Percentiles rank a stretch among this genome's conserved stretches.
phyloP scores from a whole-genome alignment of 208 protist species.

The Crithidia thermophila region DNA sequence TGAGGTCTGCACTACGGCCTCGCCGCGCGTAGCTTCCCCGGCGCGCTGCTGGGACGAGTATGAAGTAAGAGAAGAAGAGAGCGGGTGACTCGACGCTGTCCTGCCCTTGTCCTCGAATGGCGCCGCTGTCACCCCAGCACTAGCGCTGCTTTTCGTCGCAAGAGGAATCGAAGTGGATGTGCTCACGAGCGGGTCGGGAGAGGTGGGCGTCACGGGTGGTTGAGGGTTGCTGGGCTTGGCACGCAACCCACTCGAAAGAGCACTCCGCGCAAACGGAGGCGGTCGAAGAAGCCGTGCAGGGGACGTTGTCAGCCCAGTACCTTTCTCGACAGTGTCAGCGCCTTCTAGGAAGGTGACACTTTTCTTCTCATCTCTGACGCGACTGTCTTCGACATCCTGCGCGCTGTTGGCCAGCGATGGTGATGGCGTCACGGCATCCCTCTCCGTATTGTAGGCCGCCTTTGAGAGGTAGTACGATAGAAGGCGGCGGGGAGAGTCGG shows the following conservation, averaged over 20 bases:
- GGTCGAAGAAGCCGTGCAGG: slow-evolving; percentile 1
- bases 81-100: too few relatives aligned
- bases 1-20: too few relatives aligned
- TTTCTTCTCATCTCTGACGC: not conserved
- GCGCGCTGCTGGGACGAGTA: too few relatives aligned
- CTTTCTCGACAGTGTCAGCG: not conserved
- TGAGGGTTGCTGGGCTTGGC: not conserved
- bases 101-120: too few relatives aligned
- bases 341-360: too few relatives aligned
- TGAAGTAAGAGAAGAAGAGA: too few relatives aligned
- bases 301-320: not conserved
- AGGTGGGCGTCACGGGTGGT: too few relatives aligned
- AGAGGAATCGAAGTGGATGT: too few relatives aligned
- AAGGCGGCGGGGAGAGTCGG: slow-evolving; percentile 23
- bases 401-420: not conserved
- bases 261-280: not conserved
- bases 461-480: slow-evolving; percentile 40
- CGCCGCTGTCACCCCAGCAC: too few relatives aligned
- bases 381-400: not conserved
- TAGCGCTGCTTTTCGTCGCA: too few relatives aligned
- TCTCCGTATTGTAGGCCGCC: slow-evolving; percentile 28
- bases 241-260: not conserved
- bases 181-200: too few relatives aligned
- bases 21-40: too few relatives aligned
- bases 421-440: not conserved